Evolutionary conservation across 2,329 filamentous ascomycete species (phyloP), one percentile per base, ranked within the genome.

Genomic region (Myriosclerotinia scirpicola): DNA sequence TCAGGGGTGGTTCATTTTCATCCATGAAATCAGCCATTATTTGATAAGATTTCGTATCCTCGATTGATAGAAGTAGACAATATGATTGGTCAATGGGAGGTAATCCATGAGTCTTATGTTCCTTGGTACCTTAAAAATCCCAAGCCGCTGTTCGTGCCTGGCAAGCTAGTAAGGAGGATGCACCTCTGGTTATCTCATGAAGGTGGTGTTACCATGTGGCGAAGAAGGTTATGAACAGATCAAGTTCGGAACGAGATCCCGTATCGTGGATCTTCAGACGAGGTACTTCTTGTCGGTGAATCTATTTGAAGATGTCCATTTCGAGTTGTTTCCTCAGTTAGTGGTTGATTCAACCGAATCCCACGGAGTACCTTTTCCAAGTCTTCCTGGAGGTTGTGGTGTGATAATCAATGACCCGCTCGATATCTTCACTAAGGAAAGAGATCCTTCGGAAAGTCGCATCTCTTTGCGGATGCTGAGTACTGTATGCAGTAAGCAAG

Each of bases 111-210:
- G 3, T 59, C 11, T 36, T 54, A 15, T 5, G 30, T 36, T 36
- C 8, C 52, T 36, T 60, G 30, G 54, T 42, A 44, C 58, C 58
- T 61, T 52, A 11, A 40, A 40, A 38, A 44, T 15, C n/a, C n/a
- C 20, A 12, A 61, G 30, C 44, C n/a, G 50, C n/a, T 52, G 15
- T 60, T n/a, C 20, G 58, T 50, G 50, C 58, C n/a, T 60, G 15
- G 44, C 58, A 50, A 36, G 7, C 34, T 59, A 22, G 42, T 38
- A 22, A 26, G 44, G 44, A 50, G 15, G 9, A 38, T 50, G 14
- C 58, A 50, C 4, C 44, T 50, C 44, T 48, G 15, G 40, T 46
- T 59, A 14, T 48, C 30, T 20, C 6, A 48, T 36, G 42, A 48
- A 48, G 7, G 30, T 36, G 26, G 56, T 36, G 20, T 36, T 48